Percentiles rank a stretch among this genome's conserved stretches.
These are phyloP conservation scores for Candida germanica DNA, from an alignment of 805 yeast species.

Conservation along the genomic window DNA sequence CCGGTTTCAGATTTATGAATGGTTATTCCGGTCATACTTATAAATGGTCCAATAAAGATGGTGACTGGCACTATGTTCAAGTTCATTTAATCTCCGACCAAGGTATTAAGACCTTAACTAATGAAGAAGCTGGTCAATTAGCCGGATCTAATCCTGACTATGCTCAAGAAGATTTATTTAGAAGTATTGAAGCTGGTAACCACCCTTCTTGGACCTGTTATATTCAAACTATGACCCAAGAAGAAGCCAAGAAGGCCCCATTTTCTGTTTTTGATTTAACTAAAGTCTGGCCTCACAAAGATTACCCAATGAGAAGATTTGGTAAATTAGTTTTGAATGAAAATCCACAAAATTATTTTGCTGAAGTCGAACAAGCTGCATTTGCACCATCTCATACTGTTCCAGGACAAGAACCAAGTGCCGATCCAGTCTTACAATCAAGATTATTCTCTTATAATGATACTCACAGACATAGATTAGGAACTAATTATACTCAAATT, in stretches of 20 bases:
- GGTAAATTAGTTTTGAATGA: slow-evolving; percentile 78
- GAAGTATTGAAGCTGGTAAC: slow-evolving; percentile 74
- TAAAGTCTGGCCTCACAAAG: slow-evolving; percentile 87
- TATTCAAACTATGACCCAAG: slow-evolving; percentile 82
- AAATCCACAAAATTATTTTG: slow-evolving; percentile 83
- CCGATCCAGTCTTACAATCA: slow-evolving; percentile 75
- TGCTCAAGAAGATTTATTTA: slow-evolving; percentile 76
- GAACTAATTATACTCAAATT: slow-evolving; percentile 72
- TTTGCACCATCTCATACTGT: slow-evolving; percentile 72
- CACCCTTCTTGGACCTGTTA: slow-evolving; percentile 82
- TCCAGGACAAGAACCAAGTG: slow-evolving; percentile 72
- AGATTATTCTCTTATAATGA: slow-evolving; percentile 75
- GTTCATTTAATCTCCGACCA: slow-evolving; percentile 71
- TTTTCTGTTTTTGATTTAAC: slow-evolving; percentile 88
- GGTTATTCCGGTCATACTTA: slow-evolving; percentile 85
- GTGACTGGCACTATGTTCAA: slow-evolving; percentile 77
- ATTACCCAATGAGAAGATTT: slow-evolving; percentile 82
- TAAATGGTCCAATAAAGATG: slow-evolving; percentile 73
- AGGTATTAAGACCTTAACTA: slow-evolving; percentile 49
- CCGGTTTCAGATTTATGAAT: slow-evolving; percentile 71
- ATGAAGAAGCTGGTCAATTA: slow-evolving; percentile 65
- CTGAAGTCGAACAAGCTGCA: slow-evolving; percentile 61
- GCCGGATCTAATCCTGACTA: slow-evolving; percentile 80
- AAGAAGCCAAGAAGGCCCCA: slow-evolving; percentile 69
- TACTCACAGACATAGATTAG: slow-evolving; percentile 75